Evolutionary conservation across 306 rosid genomes (phyloP).

Genomic region (Fragaria iinumae): DNA sequence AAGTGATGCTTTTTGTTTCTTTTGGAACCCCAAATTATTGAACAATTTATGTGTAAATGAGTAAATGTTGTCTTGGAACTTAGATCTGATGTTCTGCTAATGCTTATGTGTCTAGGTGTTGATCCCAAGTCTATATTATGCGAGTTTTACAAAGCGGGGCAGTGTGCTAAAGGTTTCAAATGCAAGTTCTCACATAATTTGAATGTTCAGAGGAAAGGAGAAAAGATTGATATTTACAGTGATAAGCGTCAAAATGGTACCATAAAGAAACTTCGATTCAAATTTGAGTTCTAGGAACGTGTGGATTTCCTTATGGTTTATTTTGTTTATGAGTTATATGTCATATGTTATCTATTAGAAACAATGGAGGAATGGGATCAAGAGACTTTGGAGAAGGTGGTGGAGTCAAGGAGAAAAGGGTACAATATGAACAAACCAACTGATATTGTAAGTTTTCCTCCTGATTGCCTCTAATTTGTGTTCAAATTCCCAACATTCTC

Average conservation of each 20-base stretch:
- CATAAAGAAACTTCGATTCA: not conserved
- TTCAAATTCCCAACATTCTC: not conserved
- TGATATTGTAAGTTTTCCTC: slow-evolving; percentile 62
- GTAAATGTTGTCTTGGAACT: not conserved
- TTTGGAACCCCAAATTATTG: not conserved
- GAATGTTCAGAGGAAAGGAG: slow-evolving; percentile 90
- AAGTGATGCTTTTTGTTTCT: slow-evolving; percentile 15
- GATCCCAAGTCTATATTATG: slow-evolving; percentile 86
- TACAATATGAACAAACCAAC: slow-evolving; percentile 88
- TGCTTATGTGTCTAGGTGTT: slow-evolving; percentile 48
- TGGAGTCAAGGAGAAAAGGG: slow-evolving; percentile 71
- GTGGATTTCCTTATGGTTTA: not conserved
- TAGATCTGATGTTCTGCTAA: slow-evolving; percentile 12
- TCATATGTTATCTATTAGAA: slow-evolving; percentile 29
- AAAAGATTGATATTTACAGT: slow-evolving; percentile 78
- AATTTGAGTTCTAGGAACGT: not conserved
- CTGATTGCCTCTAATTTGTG: not conserved
- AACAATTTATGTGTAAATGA: not conserved
- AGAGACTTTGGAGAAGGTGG: slow-evolving; percentile 89
- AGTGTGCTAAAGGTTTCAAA: slow-evolving; percentile 83
- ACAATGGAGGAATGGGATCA: slow-evolving; percentile 99
- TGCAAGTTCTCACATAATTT: slow-evolving; percentile 89
- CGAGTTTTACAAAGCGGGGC: slow-evolving; percentile 73
- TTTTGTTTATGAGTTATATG: slow-evolving; percentile 7
- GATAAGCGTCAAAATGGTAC: slow-evolving; percentile 80